A percentile compares a stretch with the other conserved stretches of the same genome.
Evolutionary conservation across 805 yeast genomes (phyloP).

Genomic region (Wickerhamiella occidentalis): DNA sequence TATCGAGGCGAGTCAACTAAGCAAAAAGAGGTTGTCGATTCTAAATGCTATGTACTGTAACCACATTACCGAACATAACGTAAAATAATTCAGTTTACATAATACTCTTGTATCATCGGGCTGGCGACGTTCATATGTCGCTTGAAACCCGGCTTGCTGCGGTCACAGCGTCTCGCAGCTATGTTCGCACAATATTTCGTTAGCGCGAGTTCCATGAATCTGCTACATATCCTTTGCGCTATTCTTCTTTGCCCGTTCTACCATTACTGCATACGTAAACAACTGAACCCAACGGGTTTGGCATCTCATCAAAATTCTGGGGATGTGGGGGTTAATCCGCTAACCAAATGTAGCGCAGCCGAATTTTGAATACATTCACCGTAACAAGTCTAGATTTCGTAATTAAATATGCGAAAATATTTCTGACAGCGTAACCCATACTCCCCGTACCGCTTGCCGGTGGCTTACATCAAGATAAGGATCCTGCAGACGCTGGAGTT

Average conservation of each 20-base stretch:
- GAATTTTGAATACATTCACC: not conserved
- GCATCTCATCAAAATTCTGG: not conserved
- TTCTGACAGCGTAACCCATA: not conserved
- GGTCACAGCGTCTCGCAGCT: not conserved
- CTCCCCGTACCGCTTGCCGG: not conserved
- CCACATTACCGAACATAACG: not conserved
- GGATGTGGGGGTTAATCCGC: not conserved
- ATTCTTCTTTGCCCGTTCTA: too few species aligned
- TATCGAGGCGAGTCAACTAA: not conserved
- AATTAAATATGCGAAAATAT: not conserved
- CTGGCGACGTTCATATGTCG: not conserved
- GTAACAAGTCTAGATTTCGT: not conserved
- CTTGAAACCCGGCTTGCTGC: not conserved
- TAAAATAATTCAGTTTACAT: not conserved
- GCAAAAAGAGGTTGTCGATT: not conserved
- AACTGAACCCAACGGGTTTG: not conserved
- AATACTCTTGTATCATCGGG: not conserved
- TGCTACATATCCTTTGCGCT: too few species aligned
- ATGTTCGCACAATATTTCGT: not conserved
- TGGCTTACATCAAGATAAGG: slow-evolving; percentile 1
- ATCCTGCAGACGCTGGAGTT: not conserved
- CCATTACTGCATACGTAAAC: not conserved
- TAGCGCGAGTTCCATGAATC: not conserved
- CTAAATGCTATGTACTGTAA: not conserved
- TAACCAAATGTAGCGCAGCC: not conserved